phyloP scores from a whole-genome alignment of 2,329 filamentous ascomycete species.

The Bipolaris gigantea region DNA sequence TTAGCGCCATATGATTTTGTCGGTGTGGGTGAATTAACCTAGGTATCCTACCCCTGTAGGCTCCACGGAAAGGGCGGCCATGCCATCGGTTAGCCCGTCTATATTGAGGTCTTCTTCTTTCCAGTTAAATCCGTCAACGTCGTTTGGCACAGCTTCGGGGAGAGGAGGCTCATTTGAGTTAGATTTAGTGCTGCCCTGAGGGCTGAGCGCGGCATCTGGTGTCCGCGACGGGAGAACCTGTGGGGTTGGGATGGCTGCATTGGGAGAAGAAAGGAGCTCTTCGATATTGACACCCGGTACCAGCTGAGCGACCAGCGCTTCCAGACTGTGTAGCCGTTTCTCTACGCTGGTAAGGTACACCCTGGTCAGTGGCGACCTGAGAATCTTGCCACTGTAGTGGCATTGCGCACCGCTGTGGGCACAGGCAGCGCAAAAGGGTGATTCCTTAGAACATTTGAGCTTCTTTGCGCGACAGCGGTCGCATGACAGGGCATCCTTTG shows the following conservation, averaged over 20 bases:
- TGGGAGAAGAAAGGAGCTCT: constrained; percentile 21
- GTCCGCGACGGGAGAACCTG: constrained; percentile 8
- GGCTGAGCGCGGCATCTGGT: constrained; percentile 18
- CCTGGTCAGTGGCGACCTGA: constrained; percentile 30
- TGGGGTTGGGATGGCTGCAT: constrained; percentile 11
- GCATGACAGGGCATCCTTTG: constrained; percentile 22
- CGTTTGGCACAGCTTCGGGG: constrained; percentile 29
- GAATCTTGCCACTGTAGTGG: constrained; percentile 30
- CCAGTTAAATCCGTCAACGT: constrained; percentile 32
- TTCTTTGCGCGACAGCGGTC: constrained; percentile 32
- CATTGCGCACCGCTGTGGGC: constrained; percentile 22
- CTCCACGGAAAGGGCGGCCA: constrained; percentile 33
- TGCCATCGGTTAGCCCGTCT: constrained; percentile 29
- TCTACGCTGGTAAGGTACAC: constrained; percentile 29
- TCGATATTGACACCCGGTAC: constrained; percentile 28
- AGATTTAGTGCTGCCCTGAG: constrained; percentile 15
- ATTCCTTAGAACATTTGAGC: constrained; percentile 33
- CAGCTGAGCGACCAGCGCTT: constrained; percentile 23
- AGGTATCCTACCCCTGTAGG: constrained; percentile 32
- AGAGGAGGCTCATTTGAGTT: constrained; percentile 20
- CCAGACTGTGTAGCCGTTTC: constrained; percentile 24
- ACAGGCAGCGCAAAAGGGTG: constrained; percentile 26
- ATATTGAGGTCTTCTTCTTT: constrained; percentile 26
- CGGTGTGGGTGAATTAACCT: constrained; percentile 6
- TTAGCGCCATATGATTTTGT: constrained; percentile 1